Conservation (phyloP, 2,329 filamentous ascomycete genomes). For the Paramyrothecium roridum region DNA sequence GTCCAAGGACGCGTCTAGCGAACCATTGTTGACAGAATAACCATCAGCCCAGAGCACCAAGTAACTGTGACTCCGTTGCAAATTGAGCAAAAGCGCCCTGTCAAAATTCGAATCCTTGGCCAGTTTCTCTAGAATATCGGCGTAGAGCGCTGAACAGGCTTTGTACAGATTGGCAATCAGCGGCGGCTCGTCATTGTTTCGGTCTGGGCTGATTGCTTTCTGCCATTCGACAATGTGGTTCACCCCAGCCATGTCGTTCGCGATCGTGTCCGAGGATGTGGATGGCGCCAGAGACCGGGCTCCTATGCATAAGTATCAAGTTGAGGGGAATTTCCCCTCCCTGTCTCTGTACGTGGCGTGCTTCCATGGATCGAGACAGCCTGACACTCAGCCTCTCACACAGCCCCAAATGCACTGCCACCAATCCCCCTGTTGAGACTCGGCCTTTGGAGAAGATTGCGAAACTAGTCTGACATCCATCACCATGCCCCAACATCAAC, state of each 20-base stretch:
- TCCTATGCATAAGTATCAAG: no score
- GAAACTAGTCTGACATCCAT: not conserved
- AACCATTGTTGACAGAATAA: not conserved
- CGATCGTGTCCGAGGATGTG: no score
- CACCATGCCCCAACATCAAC: not conserved
- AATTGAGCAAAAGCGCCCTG: not conserved
- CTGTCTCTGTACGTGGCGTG: not conserved
- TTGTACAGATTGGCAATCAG: not conserved
- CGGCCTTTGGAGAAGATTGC: no score
- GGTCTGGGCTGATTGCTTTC: not conserved
- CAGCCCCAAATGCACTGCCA: not conserved
- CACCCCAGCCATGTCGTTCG: no score
- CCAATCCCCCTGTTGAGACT: no score
- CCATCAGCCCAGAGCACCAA: conserved; percentile 1
- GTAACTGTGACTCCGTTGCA: conserved; percentile 1
- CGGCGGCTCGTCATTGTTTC: not conserved
- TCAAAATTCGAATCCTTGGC: not conserved
- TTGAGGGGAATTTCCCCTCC: not conserved
- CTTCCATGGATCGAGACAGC: not conserved
- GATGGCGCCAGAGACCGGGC: no score
- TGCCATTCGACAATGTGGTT: not conserved
- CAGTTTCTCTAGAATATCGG: not conserved
- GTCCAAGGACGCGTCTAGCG: not conserved
- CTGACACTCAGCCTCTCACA: not conserved
- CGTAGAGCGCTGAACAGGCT: not conserved